A percentile compares a stretch with the other conserved stretches of the same genome.
phyloP scores from a whole-genome alignment of 495 filamentous ascomycete species.

The Evansstolkia leycettana region DNA sequence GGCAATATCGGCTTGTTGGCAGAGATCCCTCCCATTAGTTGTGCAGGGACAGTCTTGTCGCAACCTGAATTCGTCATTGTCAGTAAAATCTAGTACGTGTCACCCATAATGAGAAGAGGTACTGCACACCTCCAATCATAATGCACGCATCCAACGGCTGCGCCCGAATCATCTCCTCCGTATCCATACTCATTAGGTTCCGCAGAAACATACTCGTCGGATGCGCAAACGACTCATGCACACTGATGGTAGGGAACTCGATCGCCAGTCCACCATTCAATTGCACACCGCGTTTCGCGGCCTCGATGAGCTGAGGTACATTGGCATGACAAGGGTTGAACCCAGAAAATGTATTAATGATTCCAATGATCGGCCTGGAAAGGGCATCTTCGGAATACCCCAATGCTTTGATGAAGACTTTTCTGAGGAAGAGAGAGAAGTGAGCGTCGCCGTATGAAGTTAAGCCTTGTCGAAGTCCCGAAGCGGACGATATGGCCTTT shows the following conservation, averaged over 20 bases:
- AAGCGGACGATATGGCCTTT: slow-evolving; percentile 29
- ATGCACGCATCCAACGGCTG: slow-evolving; percentile 54
- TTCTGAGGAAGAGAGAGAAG: slow-evolving; percentile 57
- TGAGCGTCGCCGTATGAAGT: slow-evolving; percentile 58
- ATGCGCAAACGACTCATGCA: slow-evolving; percentile 49
- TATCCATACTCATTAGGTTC: slow-evolving; percentile 64
- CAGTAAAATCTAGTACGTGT: no score
- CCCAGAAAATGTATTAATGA: slow-evolving; percentile 52
- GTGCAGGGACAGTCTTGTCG: slow-evolving; percentile 57
- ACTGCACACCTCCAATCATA: slow-evolving; percentile 44
- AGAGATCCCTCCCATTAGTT: slow-evolving; percentile 58
- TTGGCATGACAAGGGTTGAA: slow-evolving; percentile 63
- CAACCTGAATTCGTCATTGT: slow-evolving; percentile 36
- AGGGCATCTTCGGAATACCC: slow-evolving; percentile 57
- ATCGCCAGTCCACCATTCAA: slow-evolving; percentile 48
- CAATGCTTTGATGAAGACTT: slow-evolving; percentile 59
- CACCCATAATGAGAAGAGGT: no score
- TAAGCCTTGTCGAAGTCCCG: slow-evolving; percentile 46
- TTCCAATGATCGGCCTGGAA: slow-evolving; percentile 50
- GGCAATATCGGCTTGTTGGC: slow-evolving; percentile 56
- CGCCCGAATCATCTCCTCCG: slow-evolving; percentile 56
- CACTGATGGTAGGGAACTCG: slow-evolving; percentile 55
- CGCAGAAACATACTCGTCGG: slow-evolving; percentile 59
- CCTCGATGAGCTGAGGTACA: slow-evolving; percentile 54
- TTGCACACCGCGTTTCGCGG: slow-evolving; percentile 49